phyloP scores from a whole-genome alignment of 257 asterid genomes.

The Lycium ferocissimum region DNA sequence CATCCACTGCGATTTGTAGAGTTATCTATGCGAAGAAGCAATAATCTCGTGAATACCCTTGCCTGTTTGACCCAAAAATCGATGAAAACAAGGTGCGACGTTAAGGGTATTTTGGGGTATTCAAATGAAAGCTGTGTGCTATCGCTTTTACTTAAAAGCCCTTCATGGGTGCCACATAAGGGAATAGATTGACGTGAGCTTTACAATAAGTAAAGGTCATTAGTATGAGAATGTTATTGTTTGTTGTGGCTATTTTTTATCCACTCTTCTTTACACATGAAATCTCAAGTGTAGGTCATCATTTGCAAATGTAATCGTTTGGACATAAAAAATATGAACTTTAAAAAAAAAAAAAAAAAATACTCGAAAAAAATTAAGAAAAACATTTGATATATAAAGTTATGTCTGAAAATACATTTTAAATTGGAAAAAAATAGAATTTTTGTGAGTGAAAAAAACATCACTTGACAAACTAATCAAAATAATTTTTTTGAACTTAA shows the following conservation, averaged over 20 bases:
- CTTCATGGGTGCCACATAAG: not conserved
- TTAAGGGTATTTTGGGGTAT: conserved; percentile 13
- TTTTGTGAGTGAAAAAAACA: too few species aligned
- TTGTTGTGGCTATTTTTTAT: not conserved
- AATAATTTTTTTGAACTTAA: too few species aligned
- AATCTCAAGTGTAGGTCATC: too few species aligned
- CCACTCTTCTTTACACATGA: not conserved
- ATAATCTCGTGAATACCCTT: not conserved
- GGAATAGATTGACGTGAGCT: not conserved
- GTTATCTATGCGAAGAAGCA: not conserved
- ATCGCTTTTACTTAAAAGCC: conserved; percentile 21
- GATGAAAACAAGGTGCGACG: not conserved
- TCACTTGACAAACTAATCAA: too few species aligned
- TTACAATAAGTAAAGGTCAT: not conserved
- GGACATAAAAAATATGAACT: not conserved
- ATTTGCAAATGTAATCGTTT: not conserved
- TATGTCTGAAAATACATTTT: not conserved
- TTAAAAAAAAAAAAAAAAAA: too few species aligned
- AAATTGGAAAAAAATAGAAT: too few species aligned
- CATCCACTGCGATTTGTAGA: not conserved
- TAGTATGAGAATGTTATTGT: not conserved
- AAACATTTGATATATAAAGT: not conserved
- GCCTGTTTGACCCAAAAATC: not conserved
- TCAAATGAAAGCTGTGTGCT: not conserved
- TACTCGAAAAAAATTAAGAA: too few species aligned